Evolutionary conservation across 768 basidiomycete species (phyloP).

Genomic region (Glaciozyma antarctica): DNA sequence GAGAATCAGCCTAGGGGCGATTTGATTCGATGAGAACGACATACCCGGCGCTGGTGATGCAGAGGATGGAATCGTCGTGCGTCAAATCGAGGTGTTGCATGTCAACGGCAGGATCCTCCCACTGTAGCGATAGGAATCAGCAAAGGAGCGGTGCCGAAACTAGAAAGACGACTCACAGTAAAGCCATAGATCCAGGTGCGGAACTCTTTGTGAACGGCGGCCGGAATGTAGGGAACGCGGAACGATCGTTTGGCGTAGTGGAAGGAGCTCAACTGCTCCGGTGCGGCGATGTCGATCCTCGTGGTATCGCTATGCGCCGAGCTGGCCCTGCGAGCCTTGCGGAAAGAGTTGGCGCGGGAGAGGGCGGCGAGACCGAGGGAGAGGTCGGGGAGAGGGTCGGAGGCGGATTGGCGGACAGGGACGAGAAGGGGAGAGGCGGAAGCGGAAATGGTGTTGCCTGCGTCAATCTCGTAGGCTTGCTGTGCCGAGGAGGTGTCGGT

Average conservation of each 20-base stretch:
- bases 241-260: slow-evolving; percentile 49
- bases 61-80: slow-evolving; percentile 56
- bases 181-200: slow-evolving; percentile 35
- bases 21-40: too few relatives aligned
- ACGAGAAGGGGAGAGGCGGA: slow-evolving; percentile 34
- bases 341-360: slow-evolving; percentile 1
- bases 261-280: slow-evolving; percentile 50
- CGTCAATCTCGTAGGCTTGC: slow-evolving; percentile 56
- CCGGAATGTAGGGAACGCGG: slow-evolving; percentile 23
- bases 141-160: neutral
- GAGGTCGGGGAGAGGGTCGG: slow-evolving; percentile 25
- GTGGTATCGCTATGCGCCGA: slow-evolving; percentile 23
- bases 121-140: slow-evolving; percentile 27
- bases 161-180: neutral
- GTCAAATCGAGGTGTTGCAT: slow-evolving; percentile 55
- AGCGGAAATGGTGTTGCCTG: slow-evolving; percentile 47
- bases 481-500: slow-evolving; percentile 52
- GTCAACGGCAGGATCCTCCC: slow-evolving; percentile 67
- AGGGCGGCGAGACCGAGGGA: slow-evolving; percentile 33
- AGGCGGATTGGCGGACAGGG: slow-evolving; percentile 43
- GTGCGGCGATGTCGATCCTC: slow-evolving; percentile 46
- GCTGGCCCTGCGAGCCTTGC: slow-evolving; percentile 2
- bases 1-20: neutral
- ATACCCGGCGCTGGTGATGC: slow-evolving; percentile 50
- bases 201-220: slow-evolving; percentile 57